A percentile compares a stretch with the other conserved stretches of the same genome.
phyloP scores from a whole-genome alignment of 129 eudicot genomes.

The Tagetes patula region DNA sequence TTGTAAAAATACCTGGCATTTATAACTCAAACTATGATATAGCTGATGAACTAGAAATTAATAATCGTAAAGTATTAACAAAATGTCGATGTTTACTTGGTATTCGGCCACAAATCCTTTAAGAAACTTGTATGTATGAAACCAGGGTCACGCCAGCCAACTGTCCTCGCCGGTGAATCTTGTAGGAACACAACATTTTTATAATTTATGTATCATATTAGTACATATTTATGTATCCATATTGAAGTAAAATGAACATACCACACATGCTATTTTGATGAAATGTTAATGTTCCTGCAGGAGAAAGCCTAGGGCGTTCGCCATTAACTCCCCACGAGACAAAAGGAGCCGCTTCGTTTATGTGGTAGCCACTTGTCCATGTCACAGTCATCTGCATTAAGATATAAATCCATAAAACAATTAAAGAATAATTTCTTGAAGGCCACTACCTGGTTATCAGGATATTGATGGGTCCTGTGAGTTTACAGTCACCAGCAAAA shows the following conservation, averaged over 20 bases:
- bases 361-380: slow-evolving; percentile 91
- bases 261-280: slow-evolving; percentile 74
- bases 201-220: slow-evolving; percentile 1
- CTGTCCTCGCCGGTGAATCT: slow-evolving; percentile 89
- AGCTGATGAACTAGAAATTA: background rate
- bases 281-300: slow-evolving; percentile 79
- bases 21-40: background rate
- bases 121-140: slow-evolving; percentile 87
- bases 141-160: slow-evolving; percentile 96
- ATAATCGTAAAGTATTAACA: slow-evolving; percentile 1
- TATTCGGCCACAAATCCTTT: slow-evolving; percentile 74
- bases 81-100: slow-evolving; percentile 38
- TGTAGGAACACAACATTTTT: slow-evolving; percentile 23
- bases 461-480: background rate
- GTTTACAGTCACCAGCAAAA: background rate
- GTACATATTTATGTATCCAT: background rate
- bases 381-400: slow-evolving; percentile 75
- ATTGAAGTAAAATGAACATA: slow-evolving; percentile 24
- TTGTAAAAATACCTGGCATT: slow-evolving; percentile 64
- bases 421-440: background rate
- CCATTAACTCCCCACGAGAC: slow-evolving; percentile 64
- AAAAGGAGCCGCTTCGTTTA: slow-evolving; percentile 70
- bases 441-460: background rate
- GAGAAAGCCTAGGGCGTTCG: slow-evolving; percentile 38
- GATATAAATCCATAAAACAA: background rate